Percentiles rank a stretch among this genome's conserved stretches.
Conservation (phyloP, 2,329 filamentous ascomycete genomes). For the Monilinia aucupariae region DNA sequence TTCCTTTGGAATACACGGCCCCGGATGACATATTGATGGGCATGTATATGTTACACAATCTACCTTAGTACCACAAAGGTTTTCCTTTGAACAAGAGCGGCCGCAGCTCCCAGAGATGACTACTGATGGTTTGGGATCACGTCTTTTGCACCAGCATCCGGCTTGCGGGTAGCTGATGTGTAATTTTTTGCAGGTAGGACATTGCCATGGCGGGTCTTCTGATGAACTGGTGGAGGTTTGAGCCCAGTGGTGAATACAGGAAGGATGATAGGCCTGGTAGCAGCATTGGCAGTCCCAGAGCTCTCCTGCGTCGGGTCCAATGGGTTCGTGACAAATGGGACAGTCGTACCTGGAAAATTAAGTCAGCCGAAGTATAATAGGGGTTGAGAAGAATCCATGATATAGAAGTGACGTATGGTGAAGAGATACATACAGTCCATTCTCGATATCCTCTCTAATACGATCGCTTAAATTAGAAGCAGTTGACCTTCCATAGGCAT, state of each 20-base stretch:
- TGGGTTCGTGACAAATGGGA: background rate
- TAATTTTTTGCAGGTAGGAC: background rate
- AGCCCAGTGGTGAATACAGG: background rate
- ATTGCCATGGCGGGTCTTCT: background rate
- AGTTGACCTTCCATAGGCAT: background rate
- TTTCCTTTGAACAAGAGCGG: background rate
- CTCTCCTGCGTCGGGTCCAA: background rate
- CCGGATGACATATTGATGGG: slow-evolving; percentile 7
- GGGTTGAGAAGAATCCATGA: no score
- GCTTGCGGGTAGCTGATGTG: background rate
- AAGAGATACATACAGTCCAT: background rate
- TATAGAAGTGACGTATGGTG: background rate
- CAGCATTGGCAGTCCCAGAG: background rate
- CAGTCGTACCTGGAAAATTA: slow-evolving; percentile 3
- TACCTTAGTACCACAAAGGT: background rate
- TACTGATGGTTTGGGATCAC: fast-evolving
- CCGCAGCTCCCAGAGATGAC: background rate
- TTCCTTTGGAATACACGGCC: background rate
- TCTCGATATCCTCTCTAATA: slow-evolving; percentile 4
- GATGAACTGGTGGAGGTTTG: no score
- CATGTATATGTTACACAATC: background rate
- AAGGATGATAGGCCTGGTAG: background rate
- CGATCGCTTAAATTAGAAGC: background rate
- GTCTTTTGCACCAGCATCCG: slow-evolving; percentile 2
- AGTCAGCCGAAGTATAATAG: background rate